Evolutionary conservation across 768 basidiomycete species (phyloP).

Genomic region (Pleurotus sapidus): DNA sequence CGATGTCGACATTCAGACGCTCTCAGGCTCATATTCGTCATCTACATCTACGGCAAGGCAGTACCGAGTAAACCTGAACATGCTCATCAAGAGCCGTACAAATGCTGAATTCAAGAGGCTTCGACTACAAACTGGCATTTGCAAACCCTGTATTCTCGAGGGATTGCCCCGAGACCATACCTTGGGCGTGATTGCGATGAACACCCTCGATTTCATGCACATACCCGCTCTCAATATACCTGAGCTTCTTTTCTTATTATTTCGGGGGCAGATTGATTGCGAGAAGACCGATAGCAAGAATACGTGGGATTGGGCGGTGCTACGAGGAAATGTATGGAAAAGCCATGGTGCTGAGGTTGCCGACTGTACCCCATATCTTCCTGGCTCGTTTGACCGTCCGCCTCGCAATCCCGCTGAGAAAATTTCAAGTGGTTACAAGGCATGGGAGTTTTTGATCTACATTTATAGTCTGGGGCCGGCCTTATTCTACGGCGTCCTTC

Average conservation of each 20-base stretch:
- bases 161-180: conserved; percentile 13
- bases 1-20: conserved; percentile 24
- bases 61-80: conserved; percentile 1
- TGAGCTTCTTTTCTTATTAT: conserved; percentile 16
- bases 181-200: conserved; percentile 19
- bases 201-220: conserved; percentile 30
- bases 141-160: conserved; percentile 27
- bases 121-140: conserved; percentile 26
- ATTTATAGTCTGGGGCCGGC: conserved; percentile 21
- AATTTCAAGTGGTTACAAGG: conserved; percentile 36
- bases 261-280: conserved; percentile 21
- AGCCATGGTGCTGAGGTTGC: conserved; percentile 15
- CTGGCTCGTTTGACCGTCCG: conserved; percentile 16
- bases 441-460: conserved; percentile 29
- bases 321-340: conserved; percentile 13
- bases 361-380: conserved; percentile 1
- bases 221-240: conserved; percentile 21
- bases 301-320: conserved; percentile 28
- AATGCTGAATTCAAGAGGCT: conserved; percentile 16
- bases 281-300: conserved; percentile 15
- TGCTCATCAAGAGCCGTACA: conserved; percentile 12
- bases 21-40: conserved; percentile 19
- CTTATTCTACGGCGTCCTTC: conserved; percentile 3
- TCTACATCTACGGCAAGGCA: conserved; percentile 10
- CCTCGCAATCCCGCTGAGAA: conserved; percentile 30